Evolutionary conservation across 495 filamentous ascomycete species (phyloP).

Genomic region (Penicillium paxilli): DNA sequence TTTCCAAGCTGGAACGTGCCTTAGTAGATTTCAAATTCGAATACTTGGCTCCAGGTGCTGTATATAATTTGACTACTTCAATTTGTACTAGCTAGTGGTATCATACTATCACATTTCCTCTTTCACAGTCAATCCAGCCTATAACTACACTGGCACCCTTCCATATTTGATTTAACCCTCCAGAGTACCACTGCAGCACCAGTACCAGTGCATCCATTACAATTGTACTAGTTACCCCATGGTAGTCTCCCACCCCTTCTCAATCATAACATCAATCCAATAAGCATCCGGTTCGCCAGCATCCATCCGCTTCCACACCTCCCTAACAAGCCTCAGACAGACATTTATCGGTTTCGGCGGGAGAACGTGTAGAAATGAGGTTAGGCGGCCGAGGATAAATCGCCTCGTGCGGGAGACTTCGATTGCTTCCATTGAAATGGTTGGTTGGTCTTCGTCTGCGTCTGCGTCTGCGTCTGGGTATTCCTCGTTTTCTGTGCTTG

Average conservation of each 20-base stretch:
- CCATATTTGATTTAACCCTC: too few species aligned
- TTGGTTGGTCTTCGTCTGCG: conserved; percentile 18
- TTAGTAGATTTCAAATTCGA: too few species aligned
- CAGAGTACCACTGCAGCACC: too few species aligned
- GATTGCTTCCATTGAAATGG: conserved; percentile 46
- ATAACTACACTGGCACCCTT: too few species aligned
- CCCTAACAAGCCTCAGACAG: conserved; percentile 47
- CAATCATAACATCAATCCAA: conserved; percentile 61
- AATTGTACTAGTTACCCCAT: conserved; percentile 42
- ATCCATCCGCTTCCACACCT: conserved; percentile 55
- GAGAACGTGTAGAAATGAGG: conserved; percentile 46
- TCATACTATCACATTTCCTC: too few species aligned
- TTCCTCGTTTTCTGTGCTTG: not conserved
- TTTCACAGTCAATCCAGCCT: too few species aligned
- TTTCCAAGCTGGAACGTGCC: too few species aligned
- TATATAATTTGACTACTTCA: too few species aligned
- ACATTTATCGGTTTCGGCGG: conserved; percentile 55
- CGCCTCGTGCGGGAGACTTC: conserved; percentile 46
- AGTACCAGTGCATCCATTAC: too few species aligned
- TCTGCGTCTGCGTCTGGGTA: not conserved
- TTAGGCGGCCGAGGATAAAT: conserved; percentile 49
- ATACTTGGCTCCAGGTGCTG: too few species aligned
- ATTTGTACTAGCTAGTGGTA: too few species aligned
- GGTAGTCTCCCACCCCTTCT: conserved; percentile 58
- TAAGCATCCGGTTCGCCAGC: conserved; percentile 36